Evolutionary conservation across 352 stramenopile species (phyloP), one percentile per base, ranked within the genome.

Genomic region (Phytophthora nicotianae): DNA sequence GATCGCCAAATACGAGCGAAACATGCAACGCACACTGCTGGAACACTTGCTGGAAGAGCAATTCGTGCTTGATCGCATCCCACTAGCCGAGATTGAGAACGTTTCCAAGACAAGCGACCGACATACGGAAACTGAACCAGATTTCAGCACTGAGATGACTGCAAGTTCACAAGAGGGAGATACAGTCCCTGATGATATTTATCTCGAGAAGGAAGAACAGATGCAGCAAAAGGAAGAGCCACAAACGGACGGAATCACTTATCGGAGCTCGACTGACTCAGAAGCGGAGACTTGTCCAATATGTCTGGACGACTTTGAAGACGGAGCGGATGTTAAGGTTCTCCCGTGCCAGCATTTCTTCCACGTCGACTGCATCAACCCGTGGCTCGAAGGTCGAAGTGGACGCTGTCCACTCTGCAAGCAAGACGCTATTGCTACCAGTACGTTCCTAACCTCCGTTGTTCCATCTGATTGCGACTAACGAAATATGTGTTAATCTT

Each of bases 331-430:
- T 23, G 79, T 95, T 19, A 93, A 93, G 62, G 80, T 95, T 24
- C 76, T 96, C 27, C 86, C 88, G 16, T 96, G 88, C 41, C 79
- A 90, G 21, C 88, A 96, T 50, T 90, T 90, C 52, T 96, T 90
- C 52, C 88, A 96, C 50, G 79, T 89, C 13, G 67, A 86, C 20
- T 96, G 88, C 58, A 96, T 96, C 46, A 85, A 93, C 32, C 83
- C 82, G 41, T 96, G 88, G 88, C 80, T 96, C 8, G 87, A 93
- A 48, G 63, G 70, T 6, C 82, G 82, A 45, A 94, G 85, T 65
- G 81, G 84, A 26, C 60, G 77, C 9, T 96, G 88, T 49, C 88
- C 88, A 32, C 78, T 96, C 5, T 96, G 88, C 66, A 94, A 95
- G 32, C 82, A 89, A 37, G 79, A 91, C 33, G 88, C 86, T 7